A percentile compares a stretch with the other conserved stretches of the same genome.
These are phyloP conservation scores for Aureobasidium sp. DNA, from an alignment of 2,329 filamentous ascomycete species.

Conservation along the genomic window DNA sequence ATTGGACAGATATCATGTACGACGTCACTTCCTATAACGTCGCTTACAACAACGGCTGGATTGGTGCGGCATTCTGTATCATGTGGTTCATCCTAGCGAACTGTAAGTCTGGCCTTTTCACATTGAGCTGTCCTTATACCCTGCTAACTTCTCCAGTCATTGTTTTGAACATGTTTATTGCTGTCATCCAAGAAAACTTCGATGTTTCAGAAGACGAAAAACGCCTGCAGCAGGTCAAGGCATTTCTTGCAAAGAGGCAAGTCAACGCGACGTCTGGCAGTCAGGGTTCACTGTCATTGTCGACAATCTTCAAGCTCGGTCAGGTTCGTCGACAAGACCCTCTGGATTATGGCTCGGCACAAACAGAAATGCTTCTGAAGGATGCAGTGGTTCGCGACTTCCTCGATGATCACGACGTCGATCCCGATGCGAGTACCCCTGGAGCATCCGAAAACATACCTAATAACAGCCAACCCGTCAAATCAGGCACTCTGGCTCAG, in stretches of 20 bases:
- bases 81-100: constrained; percentile 94
- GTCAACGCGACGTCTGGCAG: constrained; percentile 53
- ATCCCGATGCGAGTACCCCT: constrained; percentile 11
- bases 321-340: constrained; percentile 66
- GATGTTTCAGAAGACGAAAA: constrained; percentile 98
- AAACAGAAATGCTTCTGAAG: constrained; percentile 92
- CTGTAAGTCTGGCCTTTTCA: constrained; percentile 28
- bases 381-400: constrained; percentile 94
- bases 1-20: constrained; percentile 88
- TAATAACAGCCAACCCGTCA: neutral
- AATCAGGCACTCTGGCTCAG: constrained; percentile 5
- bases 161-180: constrained; percentile 99
- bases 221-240: constrained; percentile 88
- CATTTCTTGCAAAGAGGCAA: constrained; percentile 87
- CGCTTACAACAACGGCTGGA: constrained; percentile 69
- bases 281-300: constrained; percentile 65
- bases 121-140: neutral
- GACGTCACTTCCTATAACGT: constrained; percentile 64
- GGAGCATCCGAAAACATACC: neutral
- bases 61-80: constrained; percentile 82
- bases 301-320: constrained; percentile 53
- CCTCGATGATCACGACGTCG: constrained; percentile 60
- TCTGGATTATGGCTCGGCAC: constrained; percentile 82
- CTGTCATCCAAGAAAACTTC: constrained; percentile 98
- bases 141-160: constrained; percentile 48